phyloP scores from a whole-genome alignment of 352 stramenopile species.

The Phytophthora pistaciae region DNA sequence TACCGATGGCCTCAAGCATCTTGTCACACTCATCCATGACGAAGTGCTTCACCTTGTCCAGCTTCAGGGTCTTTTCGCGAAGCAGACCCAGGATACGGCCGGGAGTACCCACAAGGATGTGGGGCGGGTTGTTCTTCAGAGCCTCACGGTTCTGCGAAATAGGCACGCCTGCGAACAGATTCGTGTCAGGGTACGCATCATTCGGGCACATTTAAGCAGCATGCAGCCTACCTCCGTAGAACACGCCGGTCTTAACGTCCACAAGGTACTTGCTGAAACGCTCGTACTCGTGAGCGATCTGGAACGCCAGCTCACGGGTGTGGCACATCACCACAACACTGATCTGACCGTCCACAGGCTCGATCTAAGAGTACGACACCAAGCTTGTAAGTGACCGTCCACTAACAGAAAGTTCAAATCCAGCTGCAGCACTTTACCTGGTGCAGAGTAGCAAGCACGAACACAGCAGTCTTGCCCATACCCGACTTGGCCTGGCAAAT shows the following conservation, averaged over 20 bases:
- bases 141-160: constrained; percentile 96
- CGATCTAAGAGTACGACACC: constrained; percentile 60
- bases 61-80: constrained; percentile 97
- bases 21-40: constrained; percentile 99
- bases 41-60: constrained; percentile 99
- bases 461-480: constrained; percentile 99
- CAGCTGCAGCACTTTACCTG: constrained; percentile 77
- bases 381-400: constrained; percentile 3
- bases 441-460: constrained; percentile 99
- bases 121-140: constrained; percentile 96
- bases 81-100: constrained; percentile 93
- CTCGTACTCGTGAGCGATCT: constrained; percentile 99
- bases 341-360: constrained; percentile 93
- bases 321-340: constrained; percentile 99
- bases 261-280: constrained; percentile 99
- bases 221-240: constrained; percentile 92
- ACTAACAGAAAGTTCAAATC: not conserved
- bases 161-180: constrained; percentile 74
- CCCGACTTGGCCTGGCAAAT: constrained; percentile 99
- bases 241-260: constrained; percentile 97
- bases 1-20: constrained; percentile 97
- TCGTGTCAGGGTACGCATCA: constrained; percentile 13
- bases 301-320: constrained; percentile 99
- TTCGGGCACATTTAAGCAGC: not conserved
- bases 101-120: constrained; percentile 99